Evolutionary conservation across 768 basidiomycete genomes (phyloP).

Genomic region (Lanmaoa pseudosensibilis): DNA sequence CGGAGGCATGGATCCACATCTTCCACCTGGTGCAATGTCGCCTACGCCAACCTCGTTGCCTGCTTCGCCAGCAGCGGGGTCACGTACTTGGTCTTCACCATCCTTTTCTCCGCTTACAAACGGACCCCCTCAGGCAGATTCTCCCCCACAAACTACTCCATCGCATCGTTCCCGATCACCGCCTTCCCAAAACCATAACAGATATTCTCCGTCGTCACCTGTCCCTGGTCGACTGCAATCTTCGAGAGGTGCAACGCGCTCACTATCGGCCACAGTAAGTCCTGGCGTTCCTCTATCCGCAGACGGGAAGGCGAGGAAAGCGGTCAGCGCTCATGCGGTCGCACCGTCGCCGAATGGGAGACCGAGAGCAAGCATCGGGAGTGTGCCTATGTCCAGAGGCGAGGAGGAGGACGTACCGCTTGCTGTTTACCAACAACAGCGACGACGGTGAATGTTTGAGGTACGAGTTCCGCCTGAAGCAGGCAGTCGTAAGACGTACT

Average conservation of each 20-base stretch:
- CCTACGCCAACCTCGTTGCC: conserved; percentile 27
- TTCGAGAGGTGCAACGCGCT: conserved; percentile 57
- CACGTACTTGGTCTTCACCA: conserved; percentile 28
- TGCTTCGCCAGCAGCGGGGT: conserved; percentile 20
- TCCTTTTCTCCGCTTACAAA: conserved; percentile 38
- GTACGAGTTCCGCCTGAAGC: conserved; percentile 11
- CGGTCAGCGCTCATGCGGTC: conserved; percentile 62
- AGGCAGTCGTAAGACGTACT: conserved; percentile 1
- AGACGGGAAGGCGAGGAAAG: conserved; percentile 62
- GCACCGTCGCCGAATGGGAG: conserved; percentile 37
- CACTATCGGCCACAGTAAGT: conserved; percentile 65
- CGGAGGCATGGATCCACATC: conserved; percentile 37
- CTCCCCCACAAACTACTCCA: conserved; percentile 31
- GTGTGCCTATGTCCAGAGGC: conserved; percentile 32
- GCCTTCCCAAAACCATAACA: conserved; percentile 42
- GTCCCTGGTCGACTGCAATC: conserved; percentile 23
- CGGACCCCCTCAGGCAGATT: conserved; percentile 15
- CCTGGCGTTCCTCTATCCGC: conserved; percentile 37
- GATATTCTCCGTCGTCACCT: conserved; percentile 36
- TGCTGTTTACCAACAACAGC: conserved; percentile 77
- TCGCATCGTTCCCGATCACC: conserved; percentile 54
- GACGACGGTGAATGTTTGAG: conserved; percentile 41
- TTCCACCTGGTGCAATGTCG: conserved; percentile 64
- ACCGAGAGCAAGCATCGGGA: conserved; percentile 40
- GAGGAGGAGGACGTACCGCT: conserved; percentile 83